Conservation (phyloP, 805 yeast species). For the Kazachstania viticola region DNA sequence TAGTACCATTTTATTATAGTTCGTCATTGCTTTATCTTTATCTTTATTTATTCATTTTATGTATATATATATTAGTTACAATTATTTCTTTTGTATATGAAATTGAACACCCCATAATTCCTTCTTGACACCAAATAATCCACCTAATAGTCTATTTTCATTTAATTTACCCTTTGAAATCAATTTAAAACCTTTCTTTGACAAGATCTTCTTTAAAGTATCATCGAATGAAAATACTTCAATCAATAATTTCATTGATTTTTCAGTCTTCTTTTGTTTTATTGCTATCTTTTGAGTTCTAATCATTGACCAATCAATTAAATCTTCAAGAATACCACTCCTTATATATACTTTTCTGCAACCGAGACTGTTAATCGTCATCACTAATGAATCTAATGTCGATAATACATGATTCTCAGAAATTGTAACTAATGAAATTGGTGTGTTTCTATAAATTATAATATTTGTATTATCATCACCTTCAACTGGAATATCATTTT, state of each 20-base stretch:
- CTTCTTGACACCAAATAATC: slow-evolving; percentile 22
- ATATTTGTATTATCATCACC: slow-evolving; percentile 41
- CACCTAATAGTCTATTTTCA: slow-evolving; percentile 22
- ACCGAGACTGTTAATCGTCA: slow-evolving; percentile 46
- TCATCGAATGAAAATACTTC: slow-evolving; percentile 45
- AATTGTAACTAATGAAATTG: slow-evolving; percentile 50
- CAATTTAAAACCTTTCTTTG: slow-evolving; percentile 33
- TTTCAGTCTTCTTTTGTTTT: slow-evolving; percentile 23
- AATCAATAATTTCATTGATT: slow-evolving; percentile 30
- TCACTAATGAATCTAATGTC: slow-evolving; percentile 32
- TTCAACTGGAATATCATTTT: slow-evolving; percentile 13
- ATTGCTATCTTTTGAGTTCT: slow-evolving; percentile 34
- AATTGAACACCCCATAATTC: slow-evolving; percentile 29
- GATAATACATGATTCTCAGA: slow-evolving; percentile 34
- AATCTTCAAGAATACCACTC: slow-evolving; percentile 52
- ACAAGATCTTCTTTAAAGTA: slow-evolving; percentile 28
- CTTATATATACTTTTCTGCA: slow-evolving; percentile 56
- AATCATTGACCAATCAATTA: slow-evolving; percentile 47
- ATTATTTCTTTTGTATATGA: slow-evolving; percentile 17
- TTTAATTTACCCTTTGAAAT: slow-evolving; percentile 21
- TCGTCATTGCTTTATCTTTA: too few relatives aligned
- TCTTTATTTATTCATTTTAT: too few relatives aligned
- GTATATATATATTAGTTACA: too few relatives aligned
- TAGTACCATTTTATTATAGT: too few relatives aligned
- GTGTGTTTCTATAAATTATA: slow-evolving; percentile 54